Evolutionary conservation across 1,284 basidiomycete species (phyloP), one percentile per base, ranked within the genome.

Genomic region (Puccinia polysora): DNA sequence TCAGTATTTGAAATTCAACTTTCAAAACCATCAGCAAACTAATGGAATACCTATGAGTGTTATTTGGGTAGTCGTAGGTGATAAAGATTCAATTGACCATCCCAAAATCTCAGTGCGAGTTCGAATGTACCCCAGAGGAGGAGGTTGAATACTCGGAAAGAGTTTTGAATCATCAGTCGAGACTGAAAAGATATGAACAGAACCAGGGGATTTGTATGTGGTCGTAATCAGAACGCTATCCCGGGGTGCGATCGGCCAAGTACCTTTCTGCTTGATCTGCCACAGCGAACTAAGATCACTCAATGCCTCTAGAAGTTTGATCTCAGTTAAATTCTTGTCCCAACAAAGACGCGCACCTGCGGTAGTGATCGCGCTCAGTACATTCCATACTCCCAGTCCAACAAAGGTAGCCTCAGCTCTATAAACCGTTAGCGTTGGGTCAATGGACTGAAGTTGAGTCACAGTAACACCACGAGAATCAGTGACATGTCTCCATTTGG

Each of bases 381-480:
- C 82, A 79, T 98, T 96, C 94, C 95, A 98, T 0, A 98, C 83
- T 15, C 90, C 87, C 1, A 98, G 87, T 23, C 95, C 96, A 38
- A 98, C 94, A 80, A 98, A 97, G 0, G 94, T 95, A 0, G 95
- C 94, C 80, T 97, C 94, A 0, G 95, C 95, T 15, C 92, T 87
- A 80, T 93, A 97, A 1, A 99, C 94, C 2, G 97, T 90, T 40
- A 98, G 82, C 0, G 95, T 97, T 30, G 92, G 93, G 80, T 99
- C 96, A 74, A 98, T 97, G 0, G 92, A 96, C 80, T 97, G 90
- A 15, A 98, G 86, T 78, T 97, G 94, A 5, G 80, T 78, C 30
- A 80, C 77, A 87, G 84, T 79, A 28, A 72, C 69, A 20, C 69
- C 69, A 32, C 69, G 58, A 8, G 70, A 72, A 64, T 72, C 69